A percentile compares a stretch with the other conserved stretches of the same genome.
phyloP scores from a whole-genome alignment of 1,284 basidiomycete species.

The Trametes pubescens region DNA sequence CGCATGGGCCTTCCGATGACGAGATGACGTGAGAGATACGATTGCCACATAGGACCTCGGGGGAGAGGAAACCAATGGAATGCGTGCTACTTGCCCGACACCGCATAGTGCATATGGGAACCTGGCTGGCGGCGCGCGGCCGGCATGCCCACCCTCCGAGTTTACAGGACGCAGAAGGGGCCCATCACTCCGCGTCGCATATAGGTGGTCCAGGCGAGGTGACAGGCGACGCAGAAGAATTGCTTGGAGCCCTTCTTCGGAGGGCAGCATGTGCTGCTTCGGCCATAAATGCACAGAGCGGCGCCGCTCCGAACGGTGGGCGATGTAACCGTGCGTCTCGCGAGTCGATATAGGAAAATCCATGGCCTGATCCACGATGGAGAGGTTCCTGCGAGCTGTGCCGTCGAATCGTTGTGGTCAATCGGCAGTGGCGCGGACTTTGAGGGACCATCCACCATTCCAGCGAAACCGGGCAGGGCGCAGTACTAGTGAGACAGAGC shows the following conservation, averaged over 20 bases:
- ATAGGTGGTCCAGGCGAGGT: background rate
- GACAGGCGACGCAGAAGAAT: background rate
- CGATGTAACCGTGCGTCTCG: background rate
- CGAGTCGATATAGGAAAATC: background rate
- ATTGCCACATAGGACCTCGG: too few relatives aligned
- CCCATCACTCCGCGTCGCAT: background rate
- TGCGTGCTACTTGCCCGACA: background rate
- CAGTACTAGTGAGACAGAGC: conserved; percentile 6
- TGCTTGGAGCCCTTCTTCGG: background rate
- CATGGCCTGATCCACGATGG: background rate
- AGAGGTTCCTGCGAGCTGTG: background rate
- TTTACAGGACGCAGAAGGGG: background rate
- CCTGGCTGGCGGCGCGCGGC: background rate
- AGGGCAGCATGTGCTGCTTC: background rate
- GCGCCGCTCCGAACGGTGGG: background rate
- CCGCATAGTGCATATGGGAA: background rate
- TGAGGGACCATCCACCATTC: background rate
- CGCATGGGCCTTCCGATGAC: background rate
- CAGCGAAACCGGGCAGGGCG: background rate
- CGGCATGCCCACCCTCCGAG: background rate
- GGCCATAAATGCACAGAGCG: background rate
- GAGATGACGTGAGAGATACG: background rate
- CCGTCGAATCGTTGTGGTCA: background rate
- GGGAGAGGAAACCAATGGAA: background rate
- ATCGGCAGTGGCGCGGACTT: background rate